These are phyloP conservation scores for Capronia epimyces DNA, from an alignment of 2,329 filamentous ascomycete genomes.

Conservation along the genomic window DNA sequence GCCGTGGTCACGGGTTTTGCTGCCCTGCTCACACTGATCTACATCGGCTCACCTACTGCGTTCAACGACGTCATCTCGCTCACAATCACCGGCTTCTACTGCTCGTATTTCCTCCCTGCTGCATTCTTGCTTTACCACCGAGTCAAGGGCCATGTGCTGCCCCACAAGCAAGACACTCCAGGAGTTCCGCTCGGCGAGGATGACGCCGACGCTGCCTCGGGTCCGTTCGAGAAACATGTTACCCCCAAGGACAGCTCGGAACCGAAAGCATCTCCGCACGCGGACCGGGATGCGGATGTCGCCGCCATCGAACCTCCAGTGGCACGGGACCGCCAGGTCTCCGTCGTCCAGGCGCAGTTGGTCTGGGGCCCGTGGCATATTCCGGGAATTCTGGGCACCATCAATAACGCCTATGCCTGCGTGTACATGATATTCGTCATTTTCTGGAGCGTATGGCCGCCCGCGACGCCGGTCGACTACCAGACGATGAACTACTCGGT, in stretches of 20 bases:
- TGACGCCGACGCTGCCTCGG: neutral
- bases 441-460: conserved; percentile 53
- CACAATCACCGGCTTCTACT: conserved; percentile 36
- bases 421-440: conserved; percentile 51
- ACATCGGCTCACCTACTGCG: conserved; percentile 28
- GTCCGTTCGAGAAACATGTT: neutral
- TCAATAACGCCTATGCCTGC: conserved; percentile 53
- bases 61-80: conserved; percentile 32
- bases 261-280: neutral
- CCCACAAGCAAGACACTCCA: conserved; percentile 31
- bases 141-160: conserved; percentile 35
- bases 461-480: conserved; percentile 32
- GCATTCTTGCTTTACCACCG: conserved; percentile 35
- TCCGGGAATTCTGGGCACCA: conserved; percentile 46
- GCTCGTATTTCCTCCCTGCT: conserved; percentile 35
- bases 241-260: conserved; percentile 15
- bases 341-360: conserved; percentile 33
- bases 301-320: neutral
- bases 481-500: conserved; percentile 47
- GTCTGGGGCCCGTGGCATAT: conserved; percentile 55
- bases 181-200: conserved; percentile 13
- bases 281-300: neutral
- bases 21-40: conserved; percentile 28
- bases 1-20: conserved; percentile 19
- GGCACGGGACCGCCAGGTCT: conserved; percentile 1